phyloP scores from a whole-genome alignment of 495 filamentous ascomycete species.

The Trichocladium antarcticum region DNA sequence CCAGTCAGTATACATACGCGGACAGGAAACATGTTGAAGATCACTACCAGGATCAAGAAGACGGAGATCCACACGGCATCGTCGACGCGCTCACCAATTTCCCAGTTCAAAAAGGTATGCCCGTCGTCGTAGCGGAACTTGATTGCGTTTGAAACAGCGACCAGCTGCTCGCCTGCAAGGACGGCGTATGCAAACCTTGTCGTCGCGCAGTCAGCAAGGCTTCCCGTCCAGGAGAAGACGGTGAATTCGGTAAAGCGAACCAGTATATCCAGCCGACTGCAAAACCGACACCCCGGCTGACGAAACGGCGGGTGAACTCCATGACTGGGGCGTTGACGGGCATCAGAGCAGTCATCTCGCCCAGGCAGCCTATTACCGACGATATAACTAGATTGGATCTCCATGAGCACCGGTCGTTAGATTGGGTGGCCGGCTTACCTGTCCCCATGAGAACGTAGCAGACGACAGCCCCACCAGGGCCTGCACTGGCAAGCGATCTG shows the following conservation, averaged over 20 bases:
- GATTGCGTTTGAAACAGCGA: conserved; percentile 35
- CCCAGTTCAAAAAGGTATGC: conserved; percentile 33
- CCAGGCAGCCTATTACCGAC: conserved; percentile 39
- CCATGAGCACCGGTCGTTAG: background rate
- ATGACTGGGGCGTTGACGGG: conserved; percentile 41
- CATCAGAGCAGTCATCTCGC: conserved; percentile 44
- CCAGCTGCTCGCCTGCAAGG: conserved; percentile 33
- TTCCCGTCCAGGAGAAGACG: background rate
- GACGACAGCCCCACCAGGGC: conserved; percentile 31
- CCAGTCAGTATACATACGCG: conserved; percentile 17
- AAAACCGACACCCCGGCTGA: conserved; percentile 40
- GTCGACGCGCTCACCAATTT: conserved; percentile 23
- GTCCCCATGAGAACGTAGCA: conserved; percentile 36
- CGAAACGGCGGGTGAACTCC: conserved; percentile 40
- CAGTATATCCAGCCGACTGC: conserved; percentile 47
- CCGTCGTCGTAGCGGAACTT: conserved; percentile 35
- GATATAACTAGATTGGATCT: conserved; percentile 28
- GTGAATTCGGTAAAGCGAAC: conserved; percentile 26
- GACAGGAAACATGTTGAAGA: conserved; percentile 38
- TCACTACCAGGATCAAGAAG: conserved; percentile 30
- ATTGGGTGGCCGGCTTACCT: conserved; percentile 1
- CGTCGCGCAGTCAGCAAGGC: background rate
- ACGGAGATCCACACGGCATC: conserved; percentile 36
- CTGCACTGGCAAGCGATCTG: conserved; percentile 26
- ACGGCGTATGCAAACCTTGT: conserved; percentile 36